phyloP scores from a whole-genome alignment of 2,329 filamentous ascomycete species.

The Fusarium sp. region DNA sequence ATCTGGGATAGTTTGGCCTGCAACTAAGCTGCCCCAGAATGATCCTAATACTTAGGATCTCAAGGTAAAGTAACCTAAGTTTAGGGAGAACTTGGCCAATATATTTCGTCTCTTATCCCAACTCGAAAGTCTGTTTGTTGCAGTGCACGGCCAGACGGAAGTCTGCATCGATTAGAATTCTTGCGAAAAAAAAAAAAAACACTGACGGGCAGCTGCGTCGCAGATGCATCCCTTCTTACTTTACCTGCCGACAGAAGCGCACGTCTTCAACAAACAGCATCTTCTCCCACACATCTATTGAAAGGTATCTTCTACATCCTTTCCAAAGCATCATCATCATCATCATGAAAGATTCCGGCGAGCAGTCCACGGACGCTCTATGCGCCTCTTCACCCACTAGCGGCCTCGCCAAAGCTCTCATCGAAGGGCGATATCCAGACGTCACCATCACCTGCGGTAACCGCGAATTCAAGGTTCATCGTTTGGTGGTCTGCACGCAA shows the following conservation, averaged over 20 bases:
- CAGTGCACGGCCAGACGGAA: not conserved
- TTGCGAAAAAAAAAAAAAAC: not conserved
- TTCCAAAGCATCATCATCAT: not conserved
- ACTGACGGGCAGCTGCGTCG: not conserved
- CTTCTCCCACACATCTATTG: not conserved
- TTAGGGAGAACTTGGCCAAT: not conserved
- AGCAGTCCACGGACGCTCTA: not conserved
- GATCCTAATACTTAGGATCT: too few relatives aligned
- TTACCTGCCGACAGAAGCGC: not conserved
- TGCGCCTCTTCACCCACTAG: constrained; percentile 1
- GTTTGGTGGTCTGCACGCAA: constrained; percentile 50
- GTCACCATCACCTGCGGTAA: constrained; percentile 48
- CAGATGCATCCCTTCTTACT: not conserved
- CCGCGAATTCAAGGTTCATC: constrained; percentile 49
- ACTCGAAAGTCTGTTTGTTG: not conserved
- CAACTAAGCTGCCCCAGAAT: too few relatives aligned
- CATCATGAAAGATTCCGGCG: not conserved
- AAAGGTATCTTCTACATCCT: not conserved
- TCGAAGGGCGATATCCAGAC: constrained; percentile 47
- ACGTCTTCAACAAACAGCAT: not conserved
- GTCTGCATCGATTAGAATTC: too few relatives aligned
- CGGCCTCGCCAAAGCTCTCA: not conserved
- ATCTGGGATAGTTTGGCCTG: too few relatives aligned
- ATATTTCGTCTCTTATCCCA: not conserved
- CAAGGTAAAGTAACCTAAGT: not conserved